Base-by-base conservation (phyloP, 345 rosid species). In the Murraya koenigii region DNA sequence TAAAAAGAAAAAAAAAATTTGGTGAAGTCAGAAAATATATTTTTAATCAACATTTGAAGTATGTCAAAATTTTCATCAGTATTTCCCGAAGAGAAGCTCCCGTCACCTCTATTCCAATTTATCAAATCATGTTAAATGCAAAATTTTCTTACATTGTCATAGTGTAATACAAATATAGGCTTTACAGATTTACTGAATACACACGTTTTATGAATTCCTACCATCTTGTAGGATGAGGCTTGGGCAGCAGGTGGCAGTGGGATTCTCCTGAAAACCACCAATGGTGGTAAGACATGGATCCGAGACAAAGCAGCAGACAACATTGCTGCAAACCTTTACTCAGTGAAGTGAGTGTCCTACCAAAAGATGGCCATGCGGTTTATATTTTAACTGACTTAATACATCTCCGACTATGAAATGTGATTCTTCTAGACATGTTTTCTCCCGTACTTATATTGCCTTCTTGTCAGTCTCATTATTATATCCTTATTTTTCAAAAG, bases 221-320 rank as follows among this genome's bases (percentile, higher is more conserved):
- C 80, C 30, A 35, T 78, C 58, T 25, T 80, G 77, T 81, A 93
- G 98, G 97, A 92, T 66, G 99, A 95, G 89, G 99, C 99, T 73
- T 95, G 99, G 99, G 98, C 99, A 63, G 98, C 95, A 32, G 99
- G 99, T 58, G 99, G 98, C 60, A 92, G 98, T 79, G 99, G 99
- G 69, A 54, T 93, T 85, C 79, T 95, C 80, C 84, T 95, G 81
- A 92, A 92, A 89, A 92, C 98, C 55, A 92, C 83, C 56, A 93
- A 96, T 82, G 99, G 99, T 70, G 97, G 99, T 59, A 92, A 87
- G 85, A 78, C 92, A 49, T 93, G 97, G 99, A 87, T 76, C 83
- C 98, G 97, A 72, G 99, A 96, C 87, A 96, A 90, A 84, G 98
- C 98, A 77, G 99, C 99, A 47, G 99, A 93, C 68, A 92, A 87